Base-by-base conservation (phyloP, 192 early-diverging fungal species). In the Funneliformis geosporum region DNA sequence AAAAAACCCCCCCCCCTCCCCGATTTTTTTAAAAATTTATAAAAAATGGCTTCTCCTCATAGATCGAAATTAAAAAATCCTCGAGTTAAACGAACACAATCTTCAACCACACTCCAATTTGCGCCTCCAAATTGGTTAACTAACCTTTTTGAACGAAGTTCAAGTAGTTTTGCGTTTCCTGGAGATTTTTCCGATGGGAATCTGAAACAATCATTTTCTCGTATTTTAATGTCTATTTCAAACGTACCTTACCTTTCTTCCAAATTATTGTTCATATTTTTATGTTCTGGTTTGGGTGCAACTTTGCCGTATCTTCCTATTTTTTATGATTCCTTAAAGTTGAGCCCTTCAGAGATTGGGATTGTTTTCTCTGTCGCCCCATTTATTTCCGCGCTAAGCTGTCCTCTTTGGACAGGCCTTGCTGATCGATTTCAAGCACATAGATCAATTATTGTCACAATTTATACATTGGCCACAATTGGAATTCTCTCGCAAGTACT, bases 401-500 rank as follows among this genome's bases (percentile, higher is more conserved):
- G 86, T 82, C 86, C 86, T 0, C 76, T 86, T 16, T 86, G 86
- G 86, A 82, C 86, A 27, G 74, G 82, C 0, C 66, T 86, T 8
- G 86, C 86, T 2, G 86, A 86, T 60, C 83, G 82, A 68, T 83
- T 82, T n/a, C 80, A 83, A 39, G 79, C 84, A 4, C 86, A 86
- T 61, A 21, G 81, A 21, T 83, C 78, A 28, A 86, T 86, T 16
- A 83, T 86, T 80, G 82, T 82, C 50, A 71, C 83, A 21, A 80
- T 85, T 8, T 84, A 86, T 46, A 82, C 79, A 10, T 73, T 83
- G 23, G 86, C 86, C 0, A 85, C 84, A 0, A 27, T 83, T 1
- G 78, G 82, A 6, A 81, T 86, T 72, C 79, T 86, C 33, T 80
- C 81, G 67, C 84, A 85, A 18, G 85, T 86, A 84, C 77, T 84